phyloP scores from a whole-genome alignment of 495 filamentous ascomycete genomes.

The Xylaria flabelliformis region DNA sequence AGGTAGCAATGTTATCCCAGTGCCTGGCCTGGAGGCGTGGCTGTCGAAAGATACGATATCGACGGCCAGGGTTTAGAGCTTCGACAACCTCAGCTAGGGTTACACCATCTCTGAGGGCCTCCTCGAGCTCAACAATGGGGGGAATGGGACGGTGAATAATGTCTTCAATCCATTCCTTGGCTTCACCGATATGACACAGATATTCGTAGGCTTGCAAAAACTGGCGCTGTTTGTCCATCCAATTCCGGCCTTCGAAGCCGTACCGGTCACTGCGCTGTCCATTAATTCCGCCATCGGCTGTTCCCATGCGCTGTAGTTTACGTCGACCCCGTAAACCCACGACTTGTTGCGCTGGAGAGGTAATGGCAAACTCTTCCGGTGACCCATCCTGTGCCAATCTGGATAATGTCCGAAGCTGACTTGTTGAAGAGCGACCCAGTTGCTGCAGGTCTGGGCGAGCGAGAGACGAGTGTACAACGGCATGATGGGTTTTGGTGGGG shows the following conservation, averaged over 20 bases:
- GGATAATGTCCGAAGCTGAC: slow-evolving; percentile 87
- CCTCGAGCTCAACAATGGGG: slow-evolving; percentile 94
- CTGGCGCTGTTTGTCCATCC: slow-evolving; percentile 98
- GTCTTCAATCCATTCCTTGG: slow-evolving; percentile 99
- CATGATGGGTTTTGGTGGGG: slow-evolving; percentile 43
- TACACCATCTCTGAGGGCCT: slow-evolving; percentile 90
- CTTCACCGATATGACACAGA: slow-evolving; percentile 98
- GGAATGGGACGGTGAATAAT: slow-evolving; percentile 88
- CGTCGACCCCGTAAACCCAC: slow-evolving; percentile 83
- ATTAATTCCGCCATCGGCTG: slow-evolving; percentile 49
- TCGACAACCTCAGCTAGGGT: slow-evolving; percentile 97
- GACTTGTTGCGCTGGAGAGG: slow-evolving; percentile 77
- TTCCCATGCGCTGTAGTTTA: slow-evolving; percentile 76
- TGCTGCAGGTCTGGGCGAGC: slow-evolving; percentile 74
- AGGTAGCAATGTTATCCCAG: slow-evolving; percentile 94
- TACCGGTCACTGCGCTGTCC: slow-evolving; percentile 59
- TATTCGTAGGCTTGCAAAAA: slow-evolving; percentile 99
- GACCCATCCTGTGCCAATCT: slow-evolving; percentile 78
- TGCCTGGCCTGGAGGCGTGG: slow-evolving; percentile 90
- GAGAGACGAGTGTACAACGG: slow-evolving; percentile 49
- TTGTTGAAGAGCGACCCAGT: slow-evolving; percentile 82
- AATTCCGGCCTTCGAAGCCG: slow-evolving; percentile 85
- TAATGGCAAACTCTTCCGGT: slow-evolving; percentile 79
- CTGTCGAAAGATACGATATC: slow-evolving; percentile 82
- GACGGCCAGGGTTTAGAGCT: slow-evolving; percentile 76